Base-by-base conservation (phyloP, 129 eudicot species). In the Helichrysum umbraculigerum region DNA sequence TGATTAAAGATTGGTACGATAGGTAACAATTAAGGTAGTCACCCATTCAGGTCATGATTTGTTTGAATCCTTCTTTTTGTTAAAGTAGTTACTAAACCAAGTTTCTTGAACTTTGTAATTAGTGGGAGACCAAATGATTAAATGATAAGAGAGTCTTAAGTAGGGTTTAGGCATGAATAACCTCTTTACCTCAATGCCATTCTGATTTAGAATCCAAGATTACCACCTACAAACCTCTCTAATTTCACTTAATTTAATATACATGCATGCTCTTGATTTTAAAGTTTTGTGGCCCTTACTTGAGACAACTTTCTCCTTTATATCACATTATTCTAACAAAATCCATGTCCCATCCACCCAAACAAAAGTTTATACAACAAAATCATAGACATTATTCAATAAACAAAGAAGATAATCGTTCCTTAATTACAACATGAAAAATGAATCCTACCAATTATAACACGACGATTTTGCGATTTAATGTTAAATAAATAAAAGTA, bases 41-140 rank as follows among this genome's bases (percentile, higher is more conserved):
- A 80, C 50, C 63, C 79, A 72, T 73, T 80, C 74, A 80, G 41
- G 75, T 76, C 78, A 81, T 76, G 73, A 79, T 83, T 76, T 67
- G 73, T 62, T 72, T 76, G 65, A 50, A 35, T 9, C 58, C 65
- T 76, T 39, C 34, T 25, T 83, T 86, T 63, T 70, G 73, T 37
- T 65, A 82, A 82, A 73, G 82, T 79, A n/a, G 59, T 47, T 70
- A 79, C 74, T 74, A 82, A 85, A 69, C 78, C 76, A 81, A 67
- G 77, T 47, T 74, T 76, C 47, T 77, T 71, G 67, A 79, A 60
- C 60, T 78, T 74, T 61, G 68, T 67, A 74, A 78, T 88, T 79
- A 86, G 88, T 84, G 93, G 90, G 81, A 84, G 82, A 84, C 88
- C 83, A 63, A 78, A 86, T 88, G 80, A 88, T 88, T 82, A 85